A percentile compares a stretch with the other conserved stretches of the same genome.
Evolutionary conservation across 164 flowering plant genomes (phyloP).

Genomic region (Vitis riparia): DNA sequence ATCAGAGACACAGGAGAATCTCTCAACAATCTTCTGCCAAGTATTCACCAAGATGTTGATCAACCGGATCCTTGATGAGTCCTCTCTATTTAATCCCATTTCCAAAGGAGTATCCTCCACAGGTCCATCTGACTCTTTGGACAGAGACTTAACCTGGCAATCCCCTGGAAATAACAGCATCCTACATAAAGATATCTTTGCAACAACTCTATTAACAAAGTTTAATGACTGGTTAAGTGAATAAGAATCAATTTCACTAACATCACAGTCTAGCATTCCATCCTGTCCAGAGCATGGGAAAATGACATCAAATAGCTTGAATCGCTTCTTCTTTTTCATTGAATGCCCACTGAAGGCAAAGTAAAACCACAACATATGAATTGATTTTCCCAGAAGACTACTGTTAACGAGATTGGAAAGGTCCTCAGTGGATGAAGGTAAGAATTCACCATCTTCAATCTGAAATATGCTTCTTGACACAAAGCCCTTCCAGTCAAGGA

Average conservation of each 20-base stretch:
- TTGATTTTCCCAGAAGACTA: slow-evolving; percentile 71
- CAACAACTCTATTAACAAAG: slow-evolving; percentile 46
- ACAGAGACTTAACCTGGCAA: slow-evolving; percentile 12
- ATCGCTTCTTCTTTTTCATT: slow-evolving; percentile 33
- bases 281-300: slow-evolving; percentile 28
- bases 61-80: slow-evolving; percentile 37
- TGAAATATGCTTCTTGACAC: slow-evolving; percentile 44
- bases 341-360: slow-evolving; percentile 34
- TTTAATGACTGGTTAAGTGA: slow-evolving; percentile 47
- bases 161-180: slow-evolving; percentile 54
- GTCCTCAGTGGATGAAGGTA: slow-evolving; percentile 51
- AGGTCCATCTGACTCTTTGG: slow-evolving; percentile 24
- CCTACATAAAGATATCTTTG: slow-evolving; percentile 56
- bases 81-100: slow-evolving; percentile 16
- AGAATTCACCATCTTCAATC: slow-evolving; percentile 39
- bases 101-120: slow-evolving; percentile 17
- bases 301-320: slow-evolving; percentile 57
- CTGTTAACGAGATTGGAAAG: slow-evolving; percentile 32
- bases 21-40: slow-evolving; percentile 59
- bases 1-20: slow-evolving; percentile 30
- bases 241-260: slow-evolving; percentile 28
- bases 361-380: slow-evolving; percentile 52
- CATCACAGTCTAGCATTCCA: slow-evolving; percentile 54
- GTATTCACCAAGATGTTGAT: slow-evolving; percentile 42
- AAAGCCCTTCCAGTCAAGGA: slow-evolving; percentile 64